These are phyloP conservation scores for Teunomyces pallodes DNA, from an alignment of 805 yeast species.

Conservation along the genomic window DNA sequence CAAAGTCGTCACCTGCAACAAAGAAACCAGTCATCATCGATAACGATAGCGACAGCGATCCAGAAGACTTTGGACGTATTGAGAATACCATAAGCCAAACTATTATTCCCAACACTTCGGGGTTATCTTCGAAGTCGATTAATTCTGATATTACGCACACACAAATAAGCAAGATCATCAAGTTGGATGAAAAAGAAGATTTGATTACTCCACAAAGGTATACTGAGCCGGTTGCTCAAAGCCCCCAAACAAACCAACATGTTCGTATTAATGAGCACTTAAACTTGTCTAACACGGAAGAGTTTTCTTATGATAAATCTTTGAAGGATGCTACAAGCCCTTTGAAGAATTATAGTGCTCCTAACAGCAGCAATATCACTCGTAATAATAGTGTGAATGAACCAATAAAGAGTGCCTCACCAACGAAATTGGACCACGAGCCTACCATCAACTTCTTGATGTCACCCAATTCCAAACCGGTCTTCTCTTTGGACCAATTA, in stretches of 20 bases:
- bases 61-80: slow-evolving; percentile 21
- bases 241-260: slow-evolving; percentile 26
- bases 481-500: slow-evolving; percentile 27
- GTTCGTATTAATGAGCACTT: slow-evolving; percentile 19
- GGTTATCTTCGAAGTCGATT: not conserved
- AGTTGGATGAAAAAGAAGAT: slow-evolving; percentile 11
- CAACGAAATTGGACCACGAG: slow-evolving; percentile 18
- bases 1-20: slow-evolving; percentile 9
- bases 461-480: slow-evolving; percentile 34
- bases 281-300: slow-evolving; percentile 11
- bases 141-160: slow-evolving; percentile 13
- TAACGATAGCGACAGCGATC: slow-evolving; percentile 25
- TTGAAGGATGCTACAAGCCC: slow-evolving; percentile 25
- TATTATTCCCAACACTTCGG: slow-evolving; percentile 12
- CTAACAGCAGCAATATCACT: not conserved
- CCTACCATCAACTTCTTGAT: slow-evolving; percentile 29
- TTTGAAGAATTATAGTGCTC: slow-evolving; percentile 13
- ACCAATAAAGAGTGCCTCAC: slow-evolving; percentile 6
- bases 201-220: slow-evolving; percentile 29
- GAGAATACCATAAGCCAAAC: slow-evolving; percentile 21
- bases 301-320: slow-evolving; percentile 7
- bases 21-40: slow-evolving; percentile 15
- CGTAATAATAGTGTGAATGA: slow-evolving; percentile 1
- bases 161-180: slow-evolving; percentile 16
- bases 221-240: slow-evolving; percentile 30